These are phyloP conservation scores for Fusarium nurragi DNA, from an alignment of 2,329 filamentous ascomycete species.

Conservation along the genomic window DNA sequence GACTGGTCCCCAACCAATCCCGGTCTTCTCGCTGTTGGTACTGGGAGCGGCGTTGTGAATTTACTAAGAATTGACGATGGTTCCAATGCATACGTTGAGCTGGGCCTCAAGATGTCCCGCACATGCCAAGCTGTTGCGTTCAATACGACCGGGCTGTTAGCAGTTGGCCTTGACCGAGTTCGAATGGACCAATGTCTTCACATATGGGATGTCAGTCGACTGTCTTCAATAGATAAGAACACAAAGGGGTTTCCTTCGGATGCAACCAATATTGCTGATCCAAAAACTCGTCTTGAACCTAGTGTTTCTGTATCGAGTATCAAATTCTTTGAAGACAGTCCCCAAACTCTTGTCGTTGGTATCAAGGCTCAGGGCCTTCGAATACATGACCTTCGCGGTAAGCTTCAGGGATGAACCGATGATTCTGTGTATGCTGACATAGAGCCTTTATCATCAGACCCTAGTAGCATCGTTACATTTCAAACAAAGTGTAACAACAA, in stretches of 20 bases:
- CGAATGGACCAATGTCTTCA: slow-evolving; percentile 84
- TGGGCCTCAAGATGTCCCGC: slow-evolving; percentile 77
- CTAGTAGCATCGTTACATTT: slow-evolving; percentile 65
- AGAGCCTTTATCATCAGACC: slow-evolving; percentile 47
- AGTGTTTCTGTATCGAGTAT: slow-evolving; percentile 83
- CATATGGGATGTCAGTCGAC: slow-evolving; percentile 79
- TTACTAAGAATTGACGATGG: slow-evolving; percentile 77
- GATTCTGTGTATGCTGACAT: neutral
- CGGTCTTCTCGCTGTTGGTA: slow-evolving; percentile 78
- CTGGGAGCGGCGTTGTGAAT: slow-evolving; percentile 77
- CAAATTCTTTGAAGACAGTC: slow-evolving; percentile 81
- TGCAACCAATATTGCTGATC: slow-evolving; percentile 61
- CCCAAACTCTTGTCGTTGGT: slow-evolving; percentile 78
- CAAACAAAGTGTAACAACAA: slow-evolving; percentile 75
- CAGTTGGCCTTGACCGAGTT: slow-evolving; percentile 82
- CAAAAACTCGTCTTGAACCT: slow-evolving; percentile 68
- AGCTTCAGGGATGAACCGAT: slow-evolving; percentile 9
- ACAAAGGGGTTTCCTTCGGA: slow-evolving; percentile 61
- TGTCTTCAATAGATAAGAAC: slow-evolving; percentile 59
- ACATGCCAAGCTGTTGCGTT: slow-evolving; percentile 86
- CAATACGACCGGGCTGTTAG: slow-evolving; percentile 75
- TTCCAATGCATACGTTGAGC: slow-evolving; percentile 70
- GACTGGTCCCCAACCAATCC: slow-evolving; percentile 72
- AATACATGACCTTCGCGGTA: slow-evolving; percentile 82
- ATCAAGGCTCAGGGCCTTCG: slow-evolving; percentile 79